These are phyloP conservation scores for Ramalina intermedia DNA, from an alignment of 495 filamentous ascomycete species.

Conservation along the genomic window DNA sequence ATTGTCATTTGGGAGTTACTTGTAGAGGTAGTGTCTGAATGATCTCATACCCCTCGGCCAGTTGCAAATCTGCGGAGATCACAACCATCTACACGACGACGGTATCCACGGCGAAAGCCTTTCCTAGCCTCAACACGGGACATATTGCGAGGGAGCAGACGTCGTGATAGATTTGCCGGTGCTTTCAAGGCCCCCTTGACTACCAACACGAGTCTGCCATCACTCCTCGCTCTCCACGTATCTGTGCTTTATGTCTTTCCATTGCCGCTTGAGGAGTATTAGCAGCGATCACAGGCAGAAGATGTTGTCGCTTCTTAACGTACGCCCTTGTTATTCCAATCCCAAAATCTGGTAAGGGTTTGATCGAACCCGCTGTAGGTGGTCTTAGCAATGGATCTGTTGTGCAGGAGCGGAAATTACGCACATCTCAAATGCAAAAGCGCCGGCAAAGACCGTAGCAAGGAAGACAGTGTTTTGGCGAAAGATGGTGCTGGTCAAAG, in stretches of 20 bases:
- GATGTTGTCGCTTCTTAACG: slow-evolving; percentile 19
- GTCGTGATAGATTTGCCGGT: too few species aligned
- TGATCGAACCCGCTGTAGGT: slow-evolving; percentile 58
- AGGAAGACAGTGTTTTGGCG: slow-evolving; percentile 76
- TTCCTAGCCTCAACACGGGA: too few species aligned
- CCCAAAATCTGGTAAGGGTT: slow-evolving; percentile 70
- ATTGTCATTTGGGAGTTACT: too few species aligned
- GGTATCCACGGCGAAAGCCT: too few species aligned
- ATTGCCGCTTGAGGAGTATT: slow-evolving; percentile 62
- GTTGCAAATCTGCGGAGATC: too few species aligned
- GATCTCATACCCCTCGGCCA: too few species aligned
- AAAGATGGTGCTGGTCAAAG: slow-evolving; percentile 53
- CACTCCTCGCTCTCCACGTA: slow-evolving; percentile 62
- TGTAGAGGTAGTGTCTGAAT: too few species aligned
- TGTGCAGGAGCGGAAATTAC: slow-evolving; percentile 18
- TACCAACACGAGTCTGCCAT: slow-evolving; percentile 13
- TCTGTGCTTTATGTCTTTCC: slow-evolving; percentile 93
- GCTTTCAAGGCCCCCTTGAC: too few species aligned
- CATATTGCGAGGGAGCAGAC: too few species aligned
- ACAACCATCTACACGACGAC: too few species aligned
- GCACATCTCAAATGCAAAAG: slow-evolving; percentile 91
- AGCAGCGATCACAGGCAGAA: neutral
- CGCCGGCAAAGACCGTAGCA: slow-evolving; percentile 65
- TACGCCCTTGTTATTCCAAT: slow-evolving; percentile 79
- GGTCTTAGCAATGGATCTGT: slow-evolving; percentile 4